Conservation (phyloP, 331 rosid genomes). For the Malus hybrid region DNA sequence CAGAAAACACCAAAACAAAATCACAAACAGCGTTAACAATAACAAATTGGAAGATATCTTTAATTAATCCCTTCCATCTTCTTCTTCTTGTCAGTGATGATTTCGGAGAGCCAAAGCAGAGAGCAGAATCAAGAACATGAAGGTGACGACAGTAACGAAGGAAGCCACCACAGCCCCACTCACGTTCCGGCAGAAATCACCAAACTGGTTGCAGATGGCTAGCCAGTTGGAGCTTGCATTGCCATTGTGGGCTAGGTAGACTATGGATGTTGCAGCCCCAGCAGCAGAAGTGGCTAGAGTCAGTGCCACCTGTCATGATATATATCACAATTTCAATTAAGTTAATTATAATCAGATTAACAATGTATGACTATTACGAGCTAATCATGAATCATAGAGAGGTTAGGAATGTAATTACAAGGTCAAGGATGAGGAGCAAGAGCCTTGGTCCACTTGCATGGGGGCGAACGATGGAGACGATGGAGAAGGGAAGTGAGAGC, state of each 20-base stretch:
- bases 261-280: constrained; percentile 64
- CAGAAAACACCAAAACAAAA: background rate
- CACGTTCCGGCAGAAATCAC: constrained; percentile 50
- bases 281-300: constrained; percentile 51
- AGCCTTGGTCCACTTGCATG: constrained; percentile 49
- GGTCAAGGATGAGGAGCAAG: constrained; percentile 62
- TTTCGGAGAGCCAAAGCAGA: constrained; percentile 56
- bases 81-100: constrained; percentile 1
- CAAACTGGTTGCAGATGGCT: constrained; percentile 77
- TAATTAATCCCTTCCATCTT: background rate
- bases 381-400: background rate
- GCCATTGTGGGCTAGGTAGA: constrained; percentile 79
- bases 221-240: constrained; percentile 66
- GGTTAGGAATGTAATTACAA: constrained; percentile 29
- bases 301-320: constrained; percentile 48
- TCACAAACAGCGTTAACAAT: background rate
- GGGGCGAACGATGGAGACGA: constrained; percentile 59
- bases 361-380: background rate
- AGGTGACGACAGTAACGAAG: constrained; percentile 35
- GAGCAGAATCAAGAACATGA: constrained; percentile 38
- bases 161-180: constrained; percentile 75
- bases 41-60: background rate
- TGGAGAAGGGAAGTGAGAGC: constrained; percentile 74
- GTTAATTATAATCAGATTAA: background rate
- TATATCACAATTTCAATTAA: background rate